Evolutionary conservation across 2,329 filamentous ascomycete species (phyloP), one percentile per base, ranked within the genome.

Genomic region (Pseudocercospora pini-densiflorae): DNA sequence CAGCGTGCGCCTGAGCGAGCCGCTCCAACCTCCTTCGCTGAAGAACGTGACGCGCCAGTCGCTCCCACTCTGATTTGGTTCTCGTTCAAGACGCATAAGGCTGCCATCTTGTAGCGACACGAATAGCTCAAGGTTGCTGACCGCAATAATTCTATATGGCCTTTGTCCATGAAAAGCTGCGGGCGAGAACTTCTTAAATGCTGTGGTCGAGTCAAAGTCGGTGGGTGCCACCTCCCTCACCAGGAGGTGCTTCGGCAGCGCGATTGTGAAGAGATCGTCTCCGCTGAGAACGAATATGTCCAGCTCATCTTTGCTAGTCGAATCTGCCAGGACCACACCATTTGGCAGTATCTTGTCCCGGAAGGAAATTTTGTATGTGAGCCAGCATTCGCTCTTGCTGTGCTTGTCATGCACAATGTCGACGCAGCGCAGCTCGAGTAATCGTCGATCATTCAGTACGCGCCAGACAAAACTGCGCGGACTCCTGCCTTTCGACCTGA

Each of bases 401-500:
- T 67, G 59, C 51, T 64, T 68, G 85, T 87, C 81, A 87, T 93
- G 77, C 23, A 88, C 90, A 71, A 97, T 81, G 79, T 99, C 95
- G 67, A 92, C 88, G 47, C 89, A 89, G 76, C 92, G 91, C 59
- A 99, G 85, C 80, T 95, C 94, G 72, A 99, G 84, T 68, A 93
- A 84, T 71, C 87, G 91, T 75, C 89, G 88, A 74, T 92, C 89
- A 75, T 97, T 91, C 67, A 97, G 81, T 45, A 98, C 86, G 72
- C 94, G 88, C 95, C 95, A 99, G 57, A 97, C 85, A 77, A 98
- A 96, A 79, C 88, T 92, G 76, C 92, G 89, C 45, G 95, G 95
- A 70, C 90, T 89, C 70, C 87, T 84, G 75, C 91, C 88, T 78
- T 90, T 87, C 78, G 87, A 87, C 63, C 95, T 89, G 79, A 97